phyloP scores from a whole-genome alignment of 2,329 filamentous ascomycete genomes.

The Penicillium sp. region DNA sequence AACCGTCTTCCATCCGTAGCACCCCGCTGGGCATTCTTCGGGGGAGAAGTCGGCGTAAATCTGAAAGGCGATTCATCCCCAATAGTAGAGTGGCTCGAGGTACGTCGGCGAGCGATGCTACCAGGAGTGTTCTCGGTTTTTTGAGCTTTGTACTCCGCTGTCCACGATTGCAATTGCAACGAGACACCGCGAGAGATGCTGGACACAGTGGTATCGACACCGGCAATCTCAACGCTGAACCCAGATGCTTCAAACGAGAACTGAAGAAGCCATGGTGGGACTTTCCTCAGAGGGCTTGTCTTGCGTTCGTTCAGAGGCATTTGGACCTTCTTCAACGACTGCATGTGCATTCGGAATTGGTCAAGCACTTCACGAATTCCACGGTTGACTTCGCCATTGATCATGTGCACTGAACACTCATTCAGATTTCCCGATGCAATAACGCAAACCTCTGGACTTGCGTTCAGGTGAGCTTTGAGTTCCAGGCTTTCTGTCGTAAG shows the following conservation, averaged over 20 bases:
- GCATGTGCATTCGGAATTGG: constrained; percentile 67
- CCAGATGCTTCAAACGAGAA: constrained; percentile 81
- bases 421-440: constrained; percentile 72
- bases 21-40: constrained; percentile 36
- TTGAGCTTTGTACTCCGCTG: constrained; percentile 80
- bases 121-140: constrained; percentile 55
- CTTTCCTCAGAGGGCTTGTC: constrained; percentile 65
- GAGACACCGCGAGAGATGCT: constrained; percentile 74
- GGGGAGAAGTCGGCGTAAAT: constrained; percentile 48
- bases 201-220: constrained; percentile 77
- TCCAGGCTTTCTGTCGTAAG: constrained; percentile 84
- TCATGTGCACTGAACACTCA: constrained; percentile 81
- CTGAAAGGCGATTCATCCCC: constrained; percentile 57
- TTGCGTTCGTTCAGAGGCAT: constrained; percentile 48
- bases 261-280: constrained; percentile 79
- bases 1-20: constrained; percentile 73
- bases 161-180: constrained; percentile 80
- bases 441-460: constrained; percentile 78
- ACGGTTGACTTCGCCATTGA: constrained; percentile 85
- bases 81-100: constrained; percentile 63
- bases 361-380: constrained; percentile 86
- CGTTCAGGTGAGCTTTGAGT: constrained; percentile 75
- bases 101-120: constrained; percentile 57
- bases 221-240: constrained; percentile 85
- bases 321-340: constrained; percentile 53